A percentile compares a stretch with the other conserved stretches of the same genome.
Evolutionary conservation across 176 grass and related monocot genomes (phyloP).

Genomic region (Echinochloa phyllopogon): DNA sequence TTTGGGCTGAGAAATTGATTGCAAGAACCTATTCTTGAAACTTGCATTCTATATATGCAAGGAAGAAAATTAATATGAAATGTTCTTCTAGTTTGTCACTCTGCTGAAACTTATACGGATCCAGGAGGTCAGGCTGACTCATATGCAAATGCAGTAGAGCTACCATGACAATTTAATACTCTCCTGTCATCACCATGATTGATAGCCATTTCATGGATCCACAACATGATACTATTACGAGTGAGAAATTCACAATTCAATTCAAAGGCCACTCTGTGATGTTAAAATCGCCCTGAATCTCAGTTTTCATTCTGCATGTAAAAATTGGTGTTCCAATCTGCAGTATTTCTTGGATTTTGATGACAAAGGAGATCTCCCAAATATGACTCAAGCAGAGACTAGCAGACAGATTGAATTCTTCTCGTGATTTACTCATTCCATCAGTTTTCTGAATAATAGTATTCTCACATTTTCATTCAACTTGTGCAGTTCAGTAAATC

Average conservation of each 20-base stretch:
- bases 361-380: neutral
- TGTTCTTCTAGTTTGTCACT: neutral
- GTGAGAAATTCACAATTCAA: neutral
- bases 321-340: neutral
- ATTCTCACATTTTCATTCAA: neutral
- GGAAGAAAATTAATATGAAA: neutral
- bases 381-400: neutral
- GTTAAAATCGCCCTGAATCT: neutral
- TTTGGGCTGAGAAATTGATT: neutral
- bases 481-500: neutral
- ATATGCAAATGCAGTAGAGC: neutral
- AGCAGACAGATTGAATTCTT: neutral
- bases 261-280: neutral
- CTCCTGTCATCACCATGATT: neutral
- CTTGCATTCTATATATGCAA: neutral
- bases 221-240: neutral
- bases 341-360: neutral
- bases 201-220: conserved; percentile 1
- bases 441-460: neutral
- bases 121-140: neutral
- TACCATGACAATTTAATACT: neutral
- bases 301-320: neutral
- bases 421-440: neutral
- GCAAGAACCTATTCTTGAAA: neutral
- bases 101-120: neutral